phyloP scores from a whole-genome alignment of 805 yeast genomes.

The Jamesozyma gamospora region DNA sequence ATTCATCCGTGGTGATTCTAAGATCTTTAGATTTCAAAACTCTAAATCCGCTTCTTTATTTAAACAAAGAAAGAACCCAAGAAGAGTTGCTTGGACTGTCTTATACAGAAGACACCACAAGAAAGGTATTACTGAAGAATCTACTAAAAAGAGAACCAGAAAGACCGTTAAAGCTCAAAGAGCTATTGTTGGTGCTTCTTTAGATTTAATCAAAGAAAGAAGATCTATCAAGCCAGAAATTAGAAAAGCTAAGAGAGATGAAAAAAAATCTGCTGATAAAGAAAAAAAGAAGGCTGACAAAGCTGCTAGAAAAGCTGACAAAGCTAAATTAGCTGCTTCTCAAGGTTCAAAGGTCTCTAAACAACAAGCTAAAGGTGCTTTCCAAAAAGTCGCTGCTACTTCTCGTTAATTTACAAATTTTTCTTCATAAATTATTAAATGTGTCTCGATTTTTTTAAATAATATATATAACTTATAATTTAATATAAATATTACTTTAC shows the following conservation, averaged over 20 bases:
- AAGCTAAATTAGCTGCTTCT: slow-evolving; percentile 72
- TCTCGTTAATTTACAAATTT: slow-evolving; percentile 66
- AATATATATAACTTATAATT: background rate
- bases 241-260: slow-evolving; percentile 96
- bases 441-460: background rate
- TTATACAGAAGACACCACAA: slow-evolving; percentile 99
- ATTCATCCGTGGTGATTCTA: slow-evolving; percentile 99
- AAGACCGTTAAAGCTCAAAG: slow-evolving; percentile 97
- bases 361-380: slow-evolving; percentile 97
- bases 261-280: slow-evolving; percentile 73
- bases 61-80: slow-evolving; percentile 99
- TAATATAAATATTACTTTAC: slow-evolving; percentile 1
- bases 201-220: slow-evolving; percentile 96
- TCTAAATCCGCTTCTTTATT: slow-evolving; percentile 96
- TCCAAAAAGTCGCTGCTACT: slow-evolving; percentile 92
- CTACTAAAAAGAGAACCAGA: slow-evolving; percentile 92
- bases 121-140: slow-evolving; percentile 99
- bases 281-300: slow-evolving; percentile 85
- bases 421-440: background rate
- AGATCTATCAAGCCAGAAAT: slow-evolving; percentile 92
- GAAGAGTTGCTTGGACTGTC: slow-evolving; percentile 99
- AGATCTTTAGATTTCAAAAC: slow-evolving; percentile 98
- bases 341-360: slow-evolving; percentile 75
- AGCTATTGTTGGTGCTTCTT: slow-evolving; percentile 98
- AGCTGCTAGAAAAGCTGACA: slow-evolving; percentile 90